phyloP scores from a whole-genome alignment of 2,329 filamentous ascomycete genomes.

The Clonostachys solani region DNA sequence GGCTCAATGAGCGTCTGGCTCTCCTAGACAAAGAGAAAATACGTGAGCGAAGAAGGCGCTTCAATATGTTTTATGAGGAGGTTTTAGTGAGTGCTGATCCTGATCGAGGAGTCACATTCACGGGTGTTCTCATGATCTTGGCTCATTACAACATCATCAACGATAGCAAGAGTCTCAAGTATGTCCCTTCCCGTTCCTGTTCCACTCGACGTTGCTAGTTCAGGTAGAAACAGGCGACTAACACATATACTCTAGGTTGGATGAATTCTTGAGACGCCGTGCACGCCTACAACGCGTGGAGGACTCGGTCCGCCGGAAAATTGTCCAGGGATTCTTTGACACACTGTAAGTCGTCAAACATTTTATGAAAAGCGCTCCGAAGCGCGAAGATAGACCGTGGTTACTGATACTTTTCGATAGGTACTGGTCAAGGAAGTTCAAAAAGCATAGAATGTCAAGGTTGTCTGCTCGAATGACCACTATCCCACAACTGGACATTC shows the following conservation, averaged over 20 bases:
- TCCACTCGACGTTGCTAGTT: no score
- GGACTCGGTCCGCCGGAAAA: conserved; percentile 84
- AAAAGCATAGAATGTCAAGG: conserved; percentile 68
- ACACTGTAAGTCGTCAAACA: conserved; percentile 57
- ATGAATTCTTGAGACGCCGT: conserved; percentile 89
- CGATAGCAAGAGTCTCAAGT: conserved; percentile 91
- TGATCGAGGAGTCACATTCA: conserved; percentile 87
- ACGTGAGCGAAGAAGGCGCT: conserved; percentile 68
- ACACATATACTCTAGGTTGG: conserved; percentile 51
- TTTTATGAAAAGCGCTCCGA: no score
- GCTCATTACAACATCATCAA: conserved; percentile 99
- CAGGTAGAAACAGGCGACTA: background rate
- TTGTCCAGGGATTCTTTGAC: conserved; percentile 93
- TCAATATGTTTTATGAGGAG: conserved; percentile 97
- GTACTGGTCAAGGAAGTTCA: conserved; percentile 82
- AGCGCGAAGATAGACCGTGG: no score
- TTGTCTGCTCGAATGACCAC: conserved; percentile 71
- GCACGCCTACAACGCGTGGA: conserved; percentile 90
- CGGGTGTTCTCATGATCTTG: conserved; percentile 87
- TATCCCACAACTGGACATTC: conserved; percentile 76
- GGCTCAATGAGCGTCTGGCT: conserved; percentile 68
- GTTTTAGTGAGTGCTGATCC: conserved; percentile 90
- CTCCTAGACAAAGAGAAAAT: conserved; percentile 73
- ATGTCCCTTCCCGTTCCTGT: conserved; percentile 15
- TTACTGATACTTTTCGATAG: conserved; percentile 24